A percentile compares a stretch with the other conserved stretches of the same genome.
Conservation (phyloP, 1,284 basidiomycete genomes). For the Marasmius fiardii region DNA sequence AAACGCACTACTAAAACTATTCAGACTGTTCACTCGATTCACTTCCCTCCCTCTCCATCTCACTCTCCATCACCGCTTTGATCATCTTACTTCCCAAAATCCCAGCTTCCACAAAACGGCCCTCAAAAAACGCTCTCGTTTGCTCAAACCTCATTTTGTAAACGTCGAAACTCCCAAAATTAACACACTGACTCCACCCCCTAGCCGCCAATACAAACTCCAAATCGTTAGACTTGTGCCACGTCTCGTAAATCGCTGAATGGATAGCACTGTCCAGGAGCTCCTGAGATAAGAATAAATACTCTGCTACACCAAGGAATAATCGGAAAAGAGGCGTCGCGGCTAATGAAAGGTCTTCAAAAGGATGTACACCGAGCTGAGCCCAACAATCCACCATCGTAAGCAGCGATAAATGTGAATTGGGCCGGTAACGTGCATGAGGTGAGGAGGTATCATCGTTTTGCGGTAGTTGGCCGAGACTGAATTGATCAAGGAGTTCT, state of each 20-base stretch:
- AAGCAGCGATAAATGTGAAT: conserved; percentile 94
- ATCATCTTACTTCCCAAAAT: conserved; percentile 89
- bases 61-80: conserved; percentile 75
- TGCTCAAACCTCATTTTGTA: conserved; percentile 82
- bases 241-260: conserved; percentile 77
- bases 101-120: conserved; percentile 84
- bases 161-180: conserved; percentile 89
- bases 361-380: conserved; percentile 83
- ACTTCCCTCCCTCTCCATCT: conserved; percentile 23
- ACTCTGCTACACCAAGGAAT: conserved; percentile 97
- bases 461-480: conserved; percentile 49
- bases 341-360: conserved; percentile 88
- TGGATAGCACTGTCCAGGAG: conserved; percentile 71
- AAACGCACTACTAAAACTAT: too few relatives aligned
- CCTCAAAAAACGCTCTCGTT: conserved; percentile 84
- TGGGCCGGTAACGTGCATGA: conserved; percentile 43
- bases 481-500: conserved; percentile 87
- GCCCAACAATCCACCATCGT: conserved; percentile 99
- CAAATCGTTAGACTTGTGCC: conserved; percentile 86
- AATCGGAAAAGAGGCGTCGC: conserved; percentile 96
- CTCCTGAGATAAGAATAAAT: conserved; percentile 75
- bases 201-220: conserved; percentile 94
- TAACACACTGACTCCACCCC: conserved; percentile 96
- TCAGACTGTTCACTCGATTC: neutral
- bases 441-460: conserved; percentile 16